Evolutionary conservation across 140 eudicot genomes (phyloP), one percentile per base, ranked within the genome.

Genomic region (Bidens hawaiensis): DNA sequence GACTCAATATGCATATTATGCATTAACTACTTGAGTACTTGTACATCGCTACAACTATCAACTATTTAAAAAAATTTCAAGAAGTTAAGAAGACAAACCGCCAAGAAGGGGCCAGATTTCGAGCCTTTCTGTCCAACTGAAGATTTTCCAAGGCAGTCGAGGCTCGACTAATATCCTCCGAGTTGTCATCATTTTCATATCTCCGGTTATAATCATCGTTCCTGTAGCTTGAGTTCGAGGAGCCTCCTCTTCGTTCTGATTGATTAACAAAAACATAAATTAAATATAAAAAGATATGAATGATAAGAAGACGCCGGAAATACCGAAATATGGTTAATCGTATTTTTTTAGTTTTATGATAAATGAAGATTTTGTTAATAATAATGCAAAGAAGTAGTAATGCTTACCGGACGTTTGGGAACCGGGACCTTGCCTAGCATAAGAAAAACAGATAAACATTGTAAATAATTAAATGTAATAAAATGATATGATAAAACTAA

Each of bases 151-250:
- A 49, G 49, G 97, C 90, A 64, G 79, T 55, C 17, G 99, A 93
- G 40, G 99, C 86, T 40, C 77, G 84, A 55, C 43, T 63, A 47
- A 88, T 77, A 43, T 88, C 97, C 42, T 93, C 95, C 52, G 96
- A 62, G 28, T 67, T 40, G 49, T 82, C 95, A 62, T 81, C 96
- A 48, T 74, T 78, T 55, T 88, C 99, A 17, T 93, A 88, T 79
- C 96, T 83, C 96, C 95, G 83, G 73, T 77, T 90, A 78, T 83
- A 84, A 10, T 93, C 96, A 68, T 88, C 99, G 71, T 77, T 88
- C 75, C 87, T 80, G 70, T 87, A 85, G 60, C 89, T 71, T 19
- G 98, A 82, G 47, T 68, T 74, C 5, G 96, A 91, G 14, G 96
- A 78, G 26, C 95, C 96, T 40, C 76, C 87, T 77, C 95, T 80